Base-by-base conservation (phyloP, 2,329 filamentous ascomycete genomes). In the Trichocomaceae sp. region DNA sequence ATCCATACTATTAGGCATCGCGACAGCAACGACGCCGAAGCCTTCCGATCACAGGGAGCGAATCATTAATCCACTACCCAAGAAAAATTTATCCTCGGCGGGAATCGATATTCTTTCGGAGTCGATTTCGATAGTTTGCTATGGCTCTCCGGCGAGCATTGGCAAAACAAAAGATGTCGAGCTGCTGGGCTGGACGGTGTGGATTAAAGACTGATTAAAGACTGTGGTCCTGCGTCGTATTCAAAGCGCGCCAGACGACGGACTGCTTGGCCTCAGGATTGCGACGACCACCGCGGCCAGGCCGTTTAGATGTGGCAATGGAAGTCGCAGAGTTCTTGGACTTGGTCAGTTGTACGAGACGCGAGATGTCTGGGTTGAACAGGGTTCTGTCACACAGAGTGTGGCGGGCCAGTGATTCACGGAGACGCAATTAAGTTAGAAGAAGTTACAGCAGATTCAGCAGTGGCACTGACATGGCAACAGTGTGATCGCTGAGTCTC, bases 1-100 rank as follows among this genome's bases (percentile, higher is more conserved):
- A 66, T 84, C 78, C 63, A 77, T 77, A 55, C 67, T 58, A 22
- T 37, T 60, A 50, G 66, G 66, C 65, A 72, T 72, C 59, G 60
- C 62, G 47, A 47, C 45, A 53, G 22, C 55, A 48, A 44, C 46
- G 26, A 56, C 39, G 37, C 50, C 54, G 52, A 54, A 44, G 47
- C 52, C 45, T 37, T 42, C 42, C 39, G 42, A 52, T 50, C 54
- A 51, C 54, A 47, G 45, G 29, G 51, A 47, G 35, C 12, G 13
- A 52, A 52, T 20, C 54, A 56, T 56, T 33, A 51, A 56, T 35
- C 19, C 50, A 22, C 22, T 51, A 33, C 42, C 13, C 15, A 10
- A 33, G 22, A 22, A 31, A n/a, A 31, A 7, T 2, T 10, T 46
- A 22, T n/a, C 13, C 44, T 44, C 22, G 47, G 39, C 22, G 29